These are phyloP conservation scores for Barnettozyma siamensis DNA, from an alignment of 805 yeast species.

Conservation along the genomic window DNA sequence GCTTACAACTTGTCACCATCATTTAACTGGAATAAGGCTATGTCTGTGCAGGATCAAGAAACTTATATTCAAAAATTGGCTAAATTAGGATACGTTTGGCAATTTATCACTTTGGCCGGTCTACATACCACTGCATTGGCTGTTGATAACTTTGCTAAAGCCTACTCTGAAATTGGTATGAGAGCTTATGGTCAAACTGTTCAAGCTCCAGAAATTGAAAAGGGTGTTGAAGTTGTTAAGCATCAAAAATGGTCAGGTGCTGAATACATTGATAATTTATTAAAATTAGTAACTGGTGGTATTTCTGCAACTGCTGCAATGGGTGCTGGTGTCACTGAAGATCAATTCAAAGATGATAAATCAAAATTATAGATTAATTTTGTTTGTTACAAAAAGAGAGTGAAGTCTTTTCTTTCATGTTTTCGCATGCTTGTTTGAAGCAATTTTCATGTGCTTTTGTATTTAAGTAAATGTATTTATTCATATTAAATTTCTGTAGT, in stretches of 20 bases:
- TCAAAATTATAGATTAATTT: slow-evolving; percentile 6
- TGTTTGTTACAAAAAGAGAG: no score
- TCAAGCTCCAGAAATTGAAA: slow-evolving; percentile 82
- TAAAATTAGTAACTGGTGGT: slow-evolving; percentile 91
- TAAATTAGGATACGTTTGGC: slow-evolving; percentile 92
- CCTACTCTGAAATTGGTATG: slow-evolving; percentile 82
- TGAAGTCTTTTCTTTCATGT: no score
- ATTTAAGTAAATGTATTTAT: not conserved
- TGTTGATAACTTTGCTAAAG: slow-evolving; percentile 75
- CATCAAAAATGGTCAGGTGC: slow-evolving; percentile 99
- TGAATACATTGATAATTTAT: slow-evolving; percentile 85
- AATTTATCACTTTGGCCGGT: slow-evolving; percentile 95
- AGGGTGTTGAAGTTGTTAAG: slow-evolving; percentile 90
- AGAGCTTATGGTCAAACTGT: slow-evolving; percentile 87
- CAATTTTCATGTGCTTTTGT: no score
- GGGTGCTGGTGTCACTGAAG: slow-evolving; percentile 98
- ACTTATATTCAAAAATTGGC: slow-evolving; percentile 85
- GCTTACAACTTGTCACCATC: slow-evolving; percentile 96
- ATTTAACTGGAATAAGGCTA: slow-evolving; percentile 95
- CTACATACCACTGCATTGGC: slow-evolving; percentile 94
- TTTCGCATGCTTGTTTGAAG: no score
- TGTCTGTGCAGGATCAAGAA: slow-evolving; percentile 81
- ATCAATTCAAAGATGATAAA: slow-evolving; percentile 62
- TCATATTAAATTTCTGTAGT: no score
- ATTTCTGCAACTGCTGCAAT: slow-evolving; percentile 93